Evolutionary conservation across 208 protist genomes (phyloP), one percentile per base, ranked within the genome.

Genomic region (Leishmania guyanensis): DNA sequence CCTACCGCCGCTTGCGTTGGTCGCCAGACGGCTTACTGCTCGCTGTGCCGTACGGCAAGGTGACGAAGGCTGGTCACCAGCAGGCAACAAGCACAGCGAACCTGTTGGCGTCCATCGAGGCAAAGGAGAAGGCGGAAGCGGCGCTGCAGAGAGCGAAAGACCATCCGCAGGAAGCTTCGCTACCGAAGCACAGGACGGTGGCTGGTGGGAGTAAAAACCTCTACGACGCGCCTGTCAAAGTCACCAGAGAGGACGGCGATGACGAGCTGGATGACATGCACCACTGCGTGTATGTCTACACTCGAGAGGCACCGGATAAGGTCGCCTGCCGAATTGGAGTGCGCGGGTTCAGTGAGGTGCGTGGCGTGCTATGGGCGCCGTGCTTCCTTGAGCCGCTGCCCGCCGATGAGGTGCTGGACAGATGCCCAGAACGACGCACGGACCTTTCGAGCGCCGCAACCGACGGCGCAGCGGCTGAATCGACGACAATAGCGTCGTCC

Each of bases 271-370:
- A 84, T 10, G 91, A 93, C 76, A 92, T 94, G 92, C 39, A 92
- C 20, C 91, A 97, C 79, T 95, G 94, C 77, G 85, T 96, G 17
- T 92, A 96, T 76, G 50, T 97, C 50, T 97, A 95, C 88, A 87
- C 75, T 20, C 90, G 94, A 54, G 88, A 85, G 26, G 86, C 92
- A 16, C 78, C 84, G 17, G 91, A 95, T 12, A 91, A 92, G 66
- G 80, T 92, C 5, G 91, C 88, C 2, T 90, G 84, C 17, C 89
- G 93, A 1, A 78, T 96, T 58, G 88, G 83, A 29, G 82, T 96
- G 36, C 86, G 90, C 16, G 92, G 92, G 48, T 90, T 91, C 70
- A 93, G 87, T 53, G 93, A 96, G 74, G 81, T 96, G 33, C 94
- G 93, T 48, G 94, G 94, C 16, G 93, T 92, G 29, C 76, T 81